Percentiles rank a stretch among this genome's conserved stretches.
These are phyloP conservation scores for Phytopythium helicoides DNA, from an alignment of 352 stramenopile genomes.

Conservation along the genomic window DNA sequence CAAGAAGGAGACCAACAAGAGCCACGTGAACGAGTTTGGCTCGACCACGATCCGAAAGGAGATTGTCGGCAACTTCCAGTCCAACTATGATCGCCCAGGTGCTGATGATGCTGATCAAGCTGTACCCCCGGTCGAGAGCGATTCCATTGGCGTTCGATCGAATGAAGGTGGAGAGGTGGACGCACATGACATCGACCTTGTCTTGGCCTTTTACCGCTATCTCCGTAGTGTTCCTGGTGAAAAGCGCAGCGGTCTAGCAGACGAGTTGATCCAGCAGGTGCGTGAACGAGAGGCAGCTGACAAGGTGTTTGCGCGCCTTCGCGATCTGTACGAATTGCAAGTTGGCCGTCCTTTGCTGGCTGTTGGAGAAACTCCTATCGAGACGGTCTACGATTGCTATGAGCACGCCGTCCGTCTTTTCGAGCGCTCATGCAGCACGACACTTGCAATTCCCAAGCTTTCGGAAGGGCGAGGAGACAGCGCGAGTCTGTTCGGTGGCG, in stretches of 20 bases:
- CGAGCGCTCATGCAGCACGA: slow-evolving; percentile 15
- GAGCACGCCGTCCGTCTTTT: slow-evolving; percentile 30
- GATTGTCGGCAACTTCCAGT: slow-evolving; percentile 85
- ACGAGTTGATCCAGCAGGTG: slow-evolving; percentile 40
- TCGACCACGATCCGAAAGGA: slow-evolving; percentile 53
- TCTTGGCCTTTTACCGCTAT: slow-evolving; percentile 80
- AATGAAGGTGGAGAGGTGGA: slow-evolving; percentile 40
- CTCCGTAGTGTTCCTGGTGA: slow-evolving; percentile 42
- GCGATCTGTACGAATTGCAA: slow-evolving; percentile 26
- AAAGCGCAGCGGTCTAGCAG: slow-evolving; percentile 30
- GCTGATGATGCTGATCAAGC: slow-evolving; percentile 17
- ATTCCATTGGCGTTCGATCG: not conserved
- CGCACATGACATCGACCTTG: slow-evolving; percentile 66
- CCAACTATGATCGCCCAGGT: slow-evolving; percentile 56
- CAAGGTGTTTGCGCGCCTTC: slow-evolving; percentile 52
- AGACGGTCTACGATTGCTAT: slow-evolving; percentile 33
- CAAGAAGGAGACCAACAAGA: slow-evolving; percentile 74
- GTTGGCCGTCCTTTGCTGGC: slow-evolving; percentile 18
- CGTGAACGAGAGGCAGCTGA: slow-evolving; percentile 49
- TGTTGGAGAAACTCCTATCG: slow-evolving; percentile 13
- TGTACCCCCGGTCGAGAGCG: not conserved
- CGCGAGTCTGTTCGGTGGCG: slow-evolving; percentile 17
- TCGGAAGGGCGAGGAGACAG: slow-evolving; percentile 12
- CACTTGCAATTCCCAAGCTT: not conserved
- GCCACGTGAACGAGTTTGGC: slow-evolving; percentile 81